A percentile compares a stretch with the other conserved stretches of the same genome.
These are phyloP conservation scores for Ceriops zippeliana DNA, from an alignment of 345 rosid genomes.

Conservation along the genomic window DNA sequence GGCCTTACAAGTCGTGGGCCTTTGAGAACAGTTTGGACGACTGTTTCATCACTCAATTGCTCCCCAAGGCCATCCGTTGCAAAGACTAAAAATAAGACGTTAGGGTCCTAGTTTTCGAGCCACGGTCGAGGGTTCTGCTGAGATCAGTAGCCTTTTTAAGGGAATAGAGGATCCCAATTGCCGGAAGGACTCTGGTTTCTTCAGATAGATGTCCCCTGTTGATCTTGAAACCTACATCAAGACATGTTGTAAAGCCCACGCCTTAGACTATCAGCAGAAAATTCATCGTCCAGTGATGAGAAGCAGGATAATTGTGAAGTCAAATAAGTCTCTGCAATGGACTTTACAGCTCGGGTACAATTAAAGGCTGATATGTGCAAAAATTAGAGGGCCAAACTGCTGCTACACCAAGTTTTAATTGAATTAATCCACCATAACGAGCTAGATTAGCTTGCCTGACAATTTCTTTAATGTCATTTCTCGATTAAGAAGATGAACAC, in stretches of 20 bases:
- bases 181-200: constrained; percentile 46
- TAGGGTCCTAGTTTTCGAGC: constrained; percentile 32
- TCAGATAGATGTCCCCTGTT: constrained; percentile 51
- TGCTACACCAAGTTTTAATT: no score
- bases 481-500: no score
- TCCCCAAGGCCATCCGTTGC: constrained; percentile 65
- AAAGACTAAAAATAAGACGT: constrained; percentile 44
- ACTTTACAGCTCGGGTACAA: no score
- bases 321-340: no score
- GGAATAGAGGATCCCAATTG: constrained; percentile 37
- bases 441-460: no score
- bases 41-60: constrained; percentile 49
- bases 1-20: constrained; percentile 40
- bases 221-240: constrained; percentile 48
- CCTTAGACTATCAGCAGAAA: background rate
- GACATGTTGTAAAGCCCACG: constrained; percentile 3
- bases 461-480: no score
- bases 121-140: constrained; percentile 49
- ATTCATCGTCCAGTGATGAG: background rate
- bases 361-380: no score
- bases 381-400: no score
- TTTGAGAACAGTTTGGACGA: constrained; percentile 38
- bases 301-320: no score
- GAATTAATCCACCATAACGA: no score
- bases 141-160: constrained; percentile 42